These are phyloP conservation scores for Botrytis galanthina DNA, from an alignment of 2,329 filamentous ascomycete species.

Conservation along the genomic window DNA sequence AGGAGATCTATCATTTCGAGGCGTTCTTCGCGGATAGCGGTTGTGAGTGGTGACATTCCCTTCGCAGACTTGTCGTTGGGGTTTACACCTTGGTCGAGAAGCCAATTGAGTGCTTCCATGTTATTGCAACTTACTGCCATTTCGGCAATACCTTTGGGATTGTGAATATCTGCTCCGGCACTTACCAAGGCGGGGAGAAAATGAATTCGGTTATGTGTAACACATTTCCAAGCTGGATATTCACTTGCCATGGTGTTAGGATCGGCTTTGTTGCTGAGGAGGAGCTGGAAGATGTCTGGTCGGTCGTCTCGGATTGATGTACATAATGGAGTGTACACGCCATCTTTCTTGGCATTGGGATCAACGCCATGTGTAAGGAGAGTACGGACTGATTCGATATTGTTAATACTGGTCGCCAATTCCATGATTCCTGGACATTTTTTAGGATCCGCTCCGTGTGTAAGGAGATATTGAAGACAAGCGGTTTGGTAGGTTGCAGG, in stretches of 20 bases:
- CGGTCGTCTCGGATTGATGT: slow-evolving; percentile 66
- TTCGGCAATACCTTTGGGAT: slow-evolving; percentile 64
- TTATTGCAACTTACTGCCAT: slow-evolving; percentile 62
- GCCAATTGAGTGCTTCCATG: slow-evolving; percentile 57
- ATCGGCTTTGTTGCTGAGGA: slow-evolving; percentile 52
- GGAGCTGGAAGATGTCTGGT: slow-evolving; percentile 58
- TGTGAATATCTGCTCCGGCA: slow-evolving; percentile 58
- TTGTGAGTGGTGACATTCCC: slow-evolving; percentile 62
- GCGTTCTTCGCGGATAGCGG: slow-evolving; percentile 60
- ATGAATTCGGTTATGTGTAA: slow-evolving; percentile 62
- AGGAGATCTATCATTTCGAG: slow-evolving; percentile 59
- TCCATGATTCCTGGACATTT: slow-evolving; percentile 64
- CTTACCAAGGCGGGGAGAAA: slow-evolving; percentile 58
- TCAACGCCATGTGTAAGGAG: slow-evolving; percentile 59
- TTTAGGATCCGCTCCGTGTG: slow-evolving; percentile 57
- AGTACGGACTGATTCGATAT: slow-evolving; percentile 57
- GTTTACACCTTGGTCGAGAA: slow-evolving; percentile 58
- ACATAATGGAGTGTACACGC: slow-evolving; percentile 66
- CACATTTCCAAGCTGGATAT: slow-evolving; percentile 66
- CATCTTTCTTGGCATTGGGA: slow-evolving; percentile 61
- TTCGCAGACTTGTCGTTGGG: slow-evolving; percentile 58
- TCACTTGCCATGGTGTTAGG: slow-evolving; percentile 57
- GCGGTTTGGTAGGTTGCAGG: slow-evolving; percentile 58
- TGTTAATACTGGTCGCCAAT: slow-evolving; percentile 61
- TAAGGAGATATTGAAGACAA: slow-evolving; percentile 57